Evolutionary conservation across 1,284 basidiomycete species (phyloP).

Genomic region (Cutaneotrichosporon daszewskae): DNA sequence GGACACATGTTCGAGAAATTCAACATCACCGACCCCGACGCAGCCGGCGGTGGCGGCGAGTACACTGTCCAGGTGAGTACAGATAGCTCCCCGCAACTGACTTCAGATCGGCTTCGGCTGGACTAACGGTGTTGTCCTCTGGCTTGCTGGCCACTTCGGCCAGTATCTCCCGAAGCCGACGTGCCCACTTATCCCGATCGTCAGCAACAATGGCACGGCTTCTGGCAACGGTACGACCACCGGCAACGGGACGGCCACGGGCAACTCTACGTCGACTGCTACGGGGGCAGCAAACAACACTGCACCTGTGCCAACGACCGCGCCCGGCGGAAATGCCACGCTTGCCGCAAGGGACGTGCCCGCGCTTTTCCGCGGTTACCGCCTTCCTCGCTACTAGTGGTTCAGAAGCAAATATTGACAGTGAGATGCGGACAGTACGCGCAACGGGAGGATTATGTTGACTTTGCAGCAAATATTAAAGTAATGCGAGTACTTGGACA

Average conservation of each 20-base stretch:
- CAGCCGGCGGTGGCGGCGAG: conserved; percentile 55
- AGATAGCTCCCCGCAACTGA: not conserved
- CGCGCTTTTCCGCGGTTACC: conserved; percentile 5
- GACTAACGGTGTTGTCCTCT: conserved; percentile 77
- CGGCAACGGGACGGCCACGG: not conserved
- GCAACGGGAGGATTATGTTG: too few species aligned
- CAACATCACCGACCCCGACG: conserved; percentile 63
- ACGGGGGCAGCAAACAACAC: not conserved
- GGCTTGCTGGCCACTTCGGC: conserved; percentile 68
- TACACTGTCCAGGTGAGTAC: not conserved
- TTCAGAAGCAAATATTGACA: too few species aligned
- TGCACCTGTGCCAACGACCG: not conserved
- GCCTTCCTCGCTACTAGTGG: not conserved
- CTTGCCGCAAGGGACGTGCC: not conserved
- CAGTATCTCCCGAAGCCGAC: conserved; percentile 57
- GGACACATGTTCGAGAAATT: conserved; percentile 81
- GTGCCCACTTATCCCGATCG: conserved; percentile 58
- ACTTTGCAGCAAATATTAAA: too few species aligned
- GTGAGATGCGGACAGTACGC: too few species aligned
- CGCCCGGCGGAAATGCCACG: not conserved
- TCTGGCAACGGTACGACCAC: not conserved
- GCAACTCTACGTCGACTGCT: not conserved
- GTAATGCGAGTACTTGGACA: too few species aligned
- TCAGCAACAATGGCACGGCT: conserved; percentile 10
- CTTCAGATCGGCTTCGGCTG: conserved; percentile 56